phyloP scores from a whole-genome alignment of 495 filamentous ascomycete genomes.

The Aspergillus haitiensis region DNA sequence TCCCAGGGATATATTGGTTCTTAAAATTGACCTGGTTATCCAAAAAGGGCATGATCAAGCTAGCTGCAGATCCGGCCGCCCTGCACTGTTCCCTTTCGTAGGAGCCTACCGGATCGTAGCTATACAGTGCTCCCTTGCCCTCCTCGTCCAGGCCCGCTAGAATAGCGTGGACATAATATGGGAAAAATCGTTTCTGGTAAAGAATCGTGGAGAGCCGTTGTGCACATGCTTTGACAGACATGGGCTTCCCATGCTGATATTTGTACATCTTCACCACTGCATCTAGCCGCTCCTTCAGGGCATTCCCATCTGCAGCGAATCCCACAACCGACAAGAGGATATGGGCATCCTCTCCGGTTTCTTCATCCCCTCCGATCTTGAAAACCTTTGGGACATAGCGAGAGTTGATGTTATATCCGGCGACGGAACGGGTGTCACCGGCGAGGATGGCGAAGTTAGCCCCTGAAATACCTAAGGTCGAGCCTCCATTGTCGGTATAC shows the following conservation, averaged over 20 bases:
- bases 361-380: slow-evolving; percentile 87
- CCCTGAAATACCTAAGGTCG: slow-evolving; percentile 91
- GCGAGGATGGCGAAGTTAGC: slow-evolving; percentile 93
- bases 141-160: slow-evolving; percentile 93
- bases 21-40: slow-evolving; percentile 99
- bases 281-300: slow-evolving; percentile 85
- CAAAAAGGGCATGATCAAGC: slow-evolving; percentile 97
- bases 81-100: slow-evolving; percentile 96
- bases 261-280: slow-evolving; percentile 94
- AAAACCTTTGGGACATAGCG: slow-evolving; percentile 93
- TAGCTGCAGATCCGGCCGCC: slow-evolving; percentile 91
- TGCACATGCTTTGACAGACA: slow-evolving; percentile 89
- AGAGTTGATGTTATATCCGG: slow-evolving; percentile 98
- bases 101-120: slow-evolving; percentile 94
- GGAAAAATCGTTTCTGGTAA: slow-evolving; percentile 97
- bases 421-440: slow-evolving; percentile 91
- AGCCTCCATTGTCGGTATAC: slow-evolving; percentile 97
- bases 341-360: slow-evolving; percentile 75
- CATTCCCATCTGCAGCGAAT: slow-evolving; percentile 90
- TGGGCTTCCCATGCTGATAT: slow-evolving; percentile 90
- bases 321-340: slow-evolving; percentile 92
- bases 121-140: slow-evolving; percentile 90
- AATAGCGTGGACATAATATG: slow-evolving; percentile 93
- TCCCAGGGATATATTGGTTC: slow-evolving; percentile 94
- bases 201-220: slow-evolving; percentile 91